Evolutionary conservation across 179 eudicot species (phyloP).

Genomic region (Spergularia azorica): DNA sequence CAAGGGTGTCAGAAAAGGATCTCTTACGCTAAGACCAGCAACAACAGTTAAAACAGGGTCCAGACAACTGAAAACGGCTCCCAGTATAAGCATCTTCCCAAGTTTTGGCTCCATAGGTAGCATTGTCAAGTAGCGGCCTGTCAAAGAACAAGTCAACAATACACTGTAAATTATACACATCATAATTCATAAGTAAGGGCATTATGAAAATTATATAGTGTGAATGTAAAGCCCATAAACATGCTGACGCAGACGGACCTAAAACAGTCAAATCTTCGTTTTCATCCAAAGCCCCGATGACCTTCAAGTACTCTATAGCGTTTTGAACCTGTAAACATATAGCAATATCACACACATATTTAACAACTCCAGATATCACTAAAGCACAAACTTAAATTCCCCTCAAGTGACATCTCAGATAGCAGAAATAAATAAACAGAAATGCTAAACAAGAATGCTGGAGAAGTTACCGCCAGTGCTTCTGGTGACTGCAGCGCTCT

Average conservation of each 20-base stretch:
- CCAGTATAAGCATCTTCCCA: constrained; percentile 97
- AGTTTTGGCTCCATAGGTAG: constrained; percentile 99
- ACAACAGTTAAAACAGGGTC: constrained; percentile 95
- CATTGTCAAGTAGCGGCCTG: constrained; percentile 82
- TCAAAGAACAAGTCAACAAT: constrained; percentile 17
- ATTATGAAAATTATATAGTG: not conserved
- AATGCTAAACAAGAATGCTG: no score
- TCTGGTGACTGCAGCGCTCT: constrained; percentile 94
- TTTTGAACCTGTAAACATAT: constrained; percentile 73
- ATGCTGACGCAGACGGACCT: constrained; percentile 45
- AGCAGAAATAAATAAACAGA: not conserved
- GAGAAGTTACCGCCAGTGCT: constrained; percentile 62
- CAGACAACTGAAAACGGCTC: constrained; percentile 89
- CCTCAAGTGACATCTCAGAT: constrained; percentile 5
- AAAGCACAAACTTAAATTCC: not conserved
- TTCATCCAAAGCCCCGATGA: constrained; percentile 96
- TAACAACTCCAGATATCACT: not conserved
- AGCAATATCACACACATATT: not conserved
- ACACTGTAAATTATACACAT: not conserved
- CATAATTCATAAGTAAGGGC: constrained; percentile 1
- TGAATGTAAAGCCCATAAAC: not conserved
- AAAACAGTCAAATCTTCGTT: constrained; percentile 81
- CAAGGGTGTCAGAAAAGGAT: constrained; percentile 97
- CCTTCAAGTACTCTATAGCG: constrained; percentile 87
- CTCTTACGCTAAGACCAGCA: constrained; percentile 95